These are phyloP conservation scores for Arthrobotrys iridis DNA, from an alignment of 2,329 filamentous ascomycete genomes.

Conservation along the genomic window DNA sequence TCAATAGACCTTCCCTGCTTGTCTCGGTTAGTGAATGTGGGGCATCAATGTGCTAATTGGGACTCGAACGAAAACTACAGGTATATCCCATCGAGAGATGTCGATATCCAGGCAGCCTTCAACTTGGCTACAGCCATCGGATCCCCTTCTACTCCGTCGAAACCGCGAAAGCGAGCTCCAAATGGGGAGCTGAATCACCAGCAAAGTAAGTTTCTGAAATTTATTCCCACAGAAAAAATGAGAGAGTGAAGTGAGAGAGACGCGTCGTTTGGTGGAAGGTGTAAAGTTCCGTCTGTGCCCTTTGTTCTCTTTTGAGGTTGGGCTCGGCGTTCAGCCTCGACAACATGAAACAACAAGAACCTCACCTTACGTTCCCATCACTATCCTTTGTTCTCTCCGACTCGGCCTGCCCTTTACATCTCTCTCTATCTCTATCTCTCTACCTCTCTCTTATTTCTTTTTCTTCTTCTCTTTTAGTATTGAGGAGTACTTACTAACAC, in stretches of 20 bases:
- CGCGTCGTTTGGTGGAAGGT: conserved; percentile 11
- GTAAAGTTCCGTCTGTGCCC: background rate
- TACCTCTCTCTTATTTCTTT: background rate
- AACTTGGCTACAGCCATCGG: conserved; percentile 90
- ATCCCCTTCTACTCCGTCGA: conserved; percentile 89
- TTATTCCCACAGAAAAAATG: background rate
- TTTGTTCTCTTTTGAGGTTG: conserved; percentile 27
- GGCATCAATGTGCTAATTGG: conserved; percentile 12
- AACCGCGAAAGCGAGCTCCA: conserved; percentile 81
- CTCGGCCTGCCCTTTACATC: background rate
- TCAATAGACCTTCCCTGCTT: background rate
- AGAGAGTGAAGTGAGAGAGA: background rate
- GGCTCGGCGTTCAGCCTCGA: conserved; percentile 4
- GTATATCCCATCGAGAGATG: conserved; percentile 93
- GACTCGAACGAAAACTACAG: conserved; percentile 64
- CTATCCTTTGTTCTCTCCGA: conserved; percentile 13
- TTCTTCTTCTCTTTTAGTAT: background rate
- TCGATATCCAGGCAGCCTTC: conserved; percentile 92
- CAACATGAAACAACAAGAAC: conserved; percentile 14
- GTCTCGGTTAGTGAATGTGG: conserved; percentile 13
- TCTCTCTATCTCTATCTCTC: background rate
- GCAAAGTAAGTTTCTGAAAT: conserved; percentile 73
- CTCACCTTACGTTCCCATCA: background rate
- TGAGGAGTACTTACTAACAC: conserved; percentile 18
- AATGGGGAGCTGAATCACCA: conserved; percentile 95